Evolutionary conservation across 352 stramenopile species (phyloP).

Genomic region (Pseudoperonospora humuli): DNA sequence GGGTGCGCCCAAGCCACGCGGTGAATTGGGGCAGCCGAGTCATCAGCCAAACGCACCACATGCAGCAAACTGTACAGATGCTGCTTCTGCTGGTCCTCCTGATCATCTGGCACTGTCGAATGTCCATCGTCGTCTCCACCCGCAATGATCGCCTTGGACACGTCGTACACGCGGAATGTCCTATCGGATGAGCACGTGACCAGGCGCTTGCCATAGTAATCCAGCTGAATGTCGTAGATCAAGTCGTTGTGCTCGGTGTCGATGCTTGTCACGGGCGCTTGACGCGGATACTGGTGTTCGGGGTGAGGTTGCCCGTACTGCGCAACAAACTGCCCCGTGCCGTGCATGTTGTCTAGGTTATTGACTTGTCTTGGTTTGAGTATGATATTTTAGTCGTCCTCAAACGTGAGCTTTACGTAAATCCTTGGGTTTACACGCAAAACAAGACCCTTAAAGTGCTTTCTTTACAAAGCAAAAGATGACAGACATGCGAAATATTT

Average conservation of each 20-base stretch:
- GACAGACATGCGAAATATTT: too few relatives aligned
- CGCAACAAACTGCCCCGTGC: constrained; percentile 7
- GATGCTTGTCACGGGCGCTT: constrained; percentile 50
- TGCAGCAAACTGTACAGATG: constrained; percentile 48
- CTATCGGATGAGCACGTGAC: constrained; percentile 75
- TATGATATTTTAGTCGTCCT: neutral
- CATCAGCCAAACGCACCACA: constrained; percentile 48
- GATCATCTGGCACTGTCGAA: constrained; percentile 2
- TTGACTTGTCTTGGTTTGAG: constrained; percentile 14
- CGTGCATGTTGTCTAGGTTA: constrained; percentile 5
- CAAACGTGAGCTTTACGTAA: too few relatives aligned
- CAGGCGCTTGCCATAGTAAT: constrained; percentile 84
- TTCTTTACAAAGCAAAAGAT: too few relatives aligned
- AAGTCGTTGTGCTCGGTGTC: constrained; percentile 86
- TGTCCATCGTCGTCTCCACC: constrained; percentile 2
- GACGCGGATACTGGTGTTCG: constrained; percentile 17
- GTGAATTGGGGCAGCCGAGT: constrained; percentile 64
- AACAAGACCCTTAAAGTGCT: too few relatives aligned
- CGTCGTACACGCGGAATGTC: constrained; percentile 81
- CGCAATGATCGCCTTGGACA: constrained; percentile 40
- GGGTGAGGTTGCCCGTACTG: constrained; percentile 8
- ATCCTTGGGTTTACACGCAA: too few relatives aligned
- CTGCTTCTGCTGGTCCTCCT: constrained; percentile 5
- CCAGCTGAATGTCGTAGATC: constrained; percentile 85
- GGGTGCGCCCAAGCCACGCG: constrained; percentile 81